Base-by-base conservation (phyloP, 2,329 filamentous ascomycete species). In the Curvularia sp. region DNA sequence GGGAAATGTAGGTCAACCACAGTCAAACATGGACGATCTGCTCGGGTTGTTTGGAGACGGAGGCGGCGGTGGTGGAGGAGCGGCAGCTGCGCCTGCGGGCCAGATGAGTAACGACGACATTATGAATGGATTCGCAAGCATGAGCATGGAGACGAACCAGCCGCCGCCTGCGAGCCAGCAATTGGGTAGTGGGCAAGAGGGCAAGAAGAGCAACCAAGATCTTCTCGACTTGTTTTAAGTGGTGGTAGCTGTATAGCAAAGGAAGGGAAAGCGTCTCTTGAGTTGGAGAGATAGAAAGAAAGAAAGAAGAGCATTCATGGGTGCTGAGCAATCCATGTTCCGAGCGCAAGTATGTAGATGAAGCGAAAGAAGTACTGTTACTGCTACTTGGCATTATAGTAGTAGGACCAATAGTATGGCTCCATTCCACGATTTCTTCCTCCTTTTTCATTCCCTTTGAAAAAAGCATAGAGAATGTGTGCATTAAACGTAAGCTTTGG, bases 71-170 rank as follows among this genome's bases (percentile, higher is more conserved):
- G 60, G 72, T 65, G 64, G 73, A 68, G 62, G 69, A 46, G 60
- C 72, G 53, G 67, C 33, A 38, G 13, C 75, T 48, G 41, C 75
- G 44, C 68, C 47, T 69, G 69, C 62, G 69, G 73, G 57, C 67
- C 75, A 63, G 69, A 75, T 59, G 79, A 72, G 60, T 68, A 78
- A 65, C 57, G 85, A 88, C 67, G 83, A 82, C 62, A 70, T 97
- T 83, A 83, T 89, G 81, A 92, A 92, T 72, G 93, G 93, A 0
- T 96, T 99, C 73, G 91, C 88, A 28, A 88, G 87, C 4, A 82
- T 99, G 80, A 88, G 92, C 78, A 82, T 99, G 72, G 87, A 86
- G 41, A 79, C 81, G 15, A 86, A 82, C 63, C 86, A 88, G 65
- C 87, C 90, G 18, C 84, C 89, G 31, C 88, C 89, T 15, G 82